These are phyloP conservation scores for Colletotrichum sp. DNA, from an alignment of 2,329 filamentous ascomycete genomes.

Conservation along the genomic window DNA sequence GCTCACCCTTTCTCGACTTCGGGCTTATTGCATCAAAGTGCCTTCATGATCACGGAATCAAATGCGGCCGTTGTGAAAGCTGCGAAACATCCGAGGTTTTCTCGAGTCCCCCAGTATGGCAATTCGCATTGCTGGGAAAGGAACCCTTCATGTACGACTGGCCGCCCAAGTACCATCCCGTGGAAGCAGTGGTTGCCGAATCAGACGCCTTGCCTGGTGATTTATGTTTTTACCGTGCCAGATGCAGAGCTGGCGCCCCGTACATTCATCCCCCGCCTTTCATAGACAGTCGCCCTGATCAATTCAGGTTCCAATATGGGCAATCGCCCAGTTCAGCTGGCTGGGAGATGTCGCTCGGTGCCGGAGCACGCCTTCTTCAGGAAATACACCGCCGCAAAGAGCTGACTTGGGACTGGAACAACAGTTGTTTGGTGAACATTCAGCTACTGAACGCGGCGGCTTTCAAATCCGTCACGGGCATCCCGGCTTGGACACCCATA, in stretches of 20 bases:
- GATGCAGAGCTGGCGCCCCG: neutral
- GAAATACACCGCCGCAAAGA: neutral
- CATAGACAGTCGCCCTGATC: neutral
- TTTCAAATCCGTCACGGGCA: neutral
- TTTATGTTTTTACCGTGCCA: neutral
- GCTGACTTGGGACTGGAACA: neutral
- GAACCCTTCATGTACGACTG: neutral
- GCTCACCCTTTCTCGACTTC: neutral
- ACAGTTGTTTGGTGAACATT: neutral
- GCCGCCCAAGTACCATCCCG: neutral
- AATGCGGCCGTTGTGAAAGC: neutral
- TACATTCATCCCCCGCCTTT: neutral
- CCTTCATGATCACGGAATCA: neutral
- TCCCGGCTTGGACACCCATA: neutral
- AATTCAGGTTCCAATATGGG: neutral
- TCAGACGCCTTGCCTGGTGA: neutral
- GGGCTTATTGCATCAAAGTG: neutral
- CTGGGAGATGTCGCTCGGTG: neutral
- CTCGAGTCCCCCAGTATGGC: neutral
- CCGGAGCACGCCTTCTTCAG: neutral
- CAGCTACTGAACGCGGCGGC: neutral
- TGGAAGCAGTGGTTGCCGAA: neutral
- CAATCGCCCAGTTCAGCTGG: neutral
- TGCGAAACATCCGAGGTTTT: neutral
- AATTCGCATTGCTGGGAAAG: neutral